Evolutionary conservation across 208 protist genomes (phyloP), one percentile per base, ranked within the genome.

Genomic region (Leishmania lainsoni): DNA sequence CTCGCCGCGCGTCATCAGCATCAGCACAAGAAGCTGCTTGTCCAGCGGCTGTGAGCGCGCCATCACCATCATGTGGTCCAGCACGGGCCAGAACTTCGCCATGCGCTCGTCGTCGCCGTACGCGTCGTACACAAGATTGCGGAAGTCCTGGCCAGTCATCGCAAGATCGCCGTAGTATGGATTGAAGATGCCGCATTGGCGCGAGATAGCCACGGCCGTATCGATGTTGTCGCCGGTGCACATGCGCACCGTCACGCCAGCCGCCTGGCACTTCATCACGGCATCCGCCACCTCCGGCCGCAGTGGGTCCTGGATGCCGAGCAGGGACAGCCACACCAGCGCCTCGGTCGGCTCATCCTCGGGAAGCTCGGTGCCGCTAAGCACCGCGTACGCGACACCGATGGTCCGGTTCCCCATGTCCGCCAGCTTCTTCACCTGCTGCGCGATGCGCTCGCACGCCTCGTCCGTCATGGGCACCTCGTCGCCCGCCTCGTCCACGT

Each of bases 171-270:
- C 93, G 35, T 71, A 58, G 65, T 75, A 81, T 12, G 85, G 75
- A 39, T 91, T 94, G 79, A 88, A 93, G 76, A 99, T 99, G 54
- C 92, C 91, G 89, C 98, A 99, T 83, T 99, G 78, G 39, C 90
- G 88, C 5, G 97, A 97, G 71, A 99, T 99, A 29, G 91, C 89
- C n/a, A 94, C 84, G 3, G 98, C 98, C 32, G 98, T 99, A 48
- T 93, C 83, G 26, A 99, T 81, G 88, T 98, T 97, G 80, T 99
- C 97, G 63, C 98, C 98, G 0, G 98, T 99, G 68, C 98, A 93
- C 98, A 99, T 99, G 79, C 97, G 89, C 75, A 99, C 98, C 8
- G 85, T 95, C 75, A 99, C 95, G 16, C 98, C 98, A 6, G 98
- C 98, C 63, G 89, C 61, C 83, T 99, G 93, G 90, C 98, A 99